Conservation (phyloP, 768 basidiomycete genomes). For the Cystofilobasidium ferigula region DNA sequence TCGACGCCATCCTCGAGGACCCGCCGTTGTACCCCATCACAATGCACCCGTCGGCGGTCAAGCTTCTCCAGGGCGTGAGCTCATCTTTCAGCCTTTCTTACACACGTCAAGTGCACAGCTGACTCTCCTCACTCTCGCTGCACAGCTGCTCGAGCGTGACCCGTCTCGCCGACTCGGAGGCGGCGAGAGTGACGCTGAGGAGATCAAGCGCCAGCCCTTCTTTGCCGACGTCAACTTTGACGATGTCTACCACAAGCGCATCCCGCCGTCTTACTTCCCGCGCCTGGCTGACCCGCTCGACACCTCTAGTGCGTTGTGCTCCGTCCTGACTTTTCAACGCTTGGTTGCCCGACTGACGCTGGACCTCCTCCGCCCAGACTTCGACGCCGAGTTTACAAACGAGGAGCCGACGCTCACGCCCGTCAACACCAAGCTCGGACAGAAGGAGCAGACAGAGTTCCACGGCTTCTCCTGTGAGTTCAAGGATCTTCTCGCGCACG, state of each 20-base stretch:
- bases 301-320: slow-evolving; percentile 40
- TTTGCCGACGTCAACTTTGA: slow-evolving; percentile 98
- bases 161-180: slow-evolving; percentile 82
- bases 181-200: slow-evolving; percentile 82
- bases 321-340: background rate
- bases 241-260: slow-evolving; percentile 91
- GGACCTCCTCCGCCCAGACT: slow-evolving; percentile 42
- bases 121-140: background rate
- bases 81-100: background rate
- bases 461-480: slow-evolving; percentile 79
- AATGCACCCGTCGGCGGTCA: slow-evolving; percentile 95
- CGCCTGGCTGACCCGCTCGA: slow-evolving; percentile 82
- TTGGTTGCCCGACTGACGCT: background rate
- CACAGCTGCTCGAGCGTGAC: slow-evolving; percentile 80
- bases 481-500: background rate
- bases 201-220: slow-evolving; percentile 94
- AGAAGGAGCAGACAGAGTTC: slow-evolving; percentile 88
- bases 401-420: slow-evolving; percentile 97
- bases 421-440: slow-evolving; percentile 82
- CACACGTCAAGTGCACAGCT: no score
- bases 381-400: slow-evolving; percentile 91
- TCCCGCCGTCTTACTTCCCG: slow-evolving; percentile 95
- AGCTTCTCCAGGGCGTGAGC: slow-evolving; percentile 79
- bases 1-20: slow-evolving; percentile 96
- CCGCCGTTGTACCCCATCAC: slow-evolving; percentile 98